Conservation (phyloP, 768 basidiomycete genomes). For the Phanerochaete carnosa region DNA sequence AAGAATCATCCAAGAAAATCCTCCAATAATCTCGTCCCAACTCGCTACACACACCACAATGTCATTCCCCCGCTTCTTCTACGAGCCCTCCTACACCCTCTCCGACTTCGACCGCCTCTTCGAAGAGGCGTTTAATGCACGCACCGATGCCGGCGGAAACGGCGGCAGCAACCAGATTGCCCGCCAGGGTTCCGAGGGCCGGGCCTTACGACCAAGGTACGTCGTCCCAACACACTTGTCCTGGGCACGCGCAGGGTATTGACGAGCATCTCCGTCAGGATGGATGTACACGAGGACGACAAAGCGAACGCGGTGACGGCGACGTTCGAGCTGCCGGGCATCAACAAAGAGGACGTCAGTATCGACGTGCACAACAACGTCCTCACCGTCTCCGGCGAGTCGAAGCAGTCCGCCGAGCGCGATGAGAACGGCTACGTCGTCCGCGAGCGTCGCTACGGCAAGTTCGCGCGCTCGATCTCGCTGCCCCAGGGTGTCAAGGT, state of each 20-base stretch:
- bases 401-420: constrained; percentile 23
- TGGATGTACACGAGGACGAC: constrained; percentile 36
- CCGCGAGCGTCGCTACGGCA: constrained; percentile 44
- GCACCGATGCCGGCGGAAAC: constrained; percentile 11
- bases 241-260: not conserved
- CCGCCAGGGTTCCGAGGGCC: not conserved
- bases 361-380: constrained; percentile 44
- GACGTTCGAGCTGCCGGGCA: constrained; percentile 52
- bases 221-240: not conserved
- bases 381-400: constrained; percentile 45
- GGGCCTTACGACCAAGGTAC: constrained; percentile 3
- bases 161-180: not conserved
- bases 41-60: not conserved
- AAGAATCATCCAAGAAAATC: not conserved
- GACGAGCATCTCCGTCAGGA: constrained; percentile 1
- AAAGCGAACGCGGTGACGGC: constrained; percentile 40
- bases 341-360: constrained; percentile 43
- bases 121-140: constrained; percentile 31
- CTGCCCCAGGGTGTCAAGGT: constrained; percentile 48
- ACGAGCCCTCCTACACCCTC: constrained; percentile 36
- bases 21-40: not conserved
- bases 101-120: constrained; percentile 42
- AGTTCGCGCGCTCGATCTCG: constrained; percentile 43
- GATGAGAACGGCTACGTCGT: constrained; percentile 37
- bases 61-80: constrained; percentile 28